Percentiles rank a stretch among this genome's conserved stretches.
Evolutionary conservation across 305 asterid species (phyloP).

Genomic region (Solanum hybrid): DNA sequence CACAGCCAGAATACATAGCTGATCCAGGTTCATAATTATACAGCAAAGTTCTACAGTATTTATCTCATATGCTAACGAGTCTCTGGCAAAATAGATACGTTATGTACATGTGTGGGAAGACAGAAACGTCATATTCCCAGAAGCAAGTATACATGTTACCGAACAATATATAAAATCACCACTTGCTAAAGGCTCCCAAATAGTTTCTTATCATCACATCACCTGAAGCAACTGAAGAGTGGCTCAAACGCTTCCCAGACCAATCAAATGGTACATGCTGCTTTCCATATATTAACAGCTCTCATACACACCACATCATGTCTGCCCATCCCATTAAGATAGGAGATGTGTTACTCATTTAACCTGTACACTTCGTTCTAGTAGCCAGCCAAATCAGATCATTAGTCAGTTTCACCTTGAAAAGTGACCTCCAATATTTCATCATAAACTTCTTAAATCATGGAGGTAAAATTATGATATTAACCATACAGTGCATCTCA

Average conservation of each 20-base stretch:
- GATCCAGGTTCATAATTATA: not conserved
- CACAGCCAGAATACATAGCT: not conserved
- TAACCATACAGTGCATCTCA: not conserved
- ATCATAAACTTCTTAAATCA: not conserved
- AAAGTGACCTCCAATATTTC: not conserved
- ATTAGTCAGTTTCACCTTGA: not conserved
- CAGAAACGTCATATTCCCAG: not conserved
- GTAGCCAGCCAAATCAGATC: not conserved
- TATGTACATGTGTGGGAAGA: not conserved
- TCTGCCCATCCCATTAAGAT: not conserved
- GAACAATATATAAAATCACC: not conserved
- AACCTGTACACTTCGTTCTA: not conserved
- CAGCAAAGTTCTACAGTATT: not conserved
- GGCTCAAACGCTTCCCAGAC: not conserved
- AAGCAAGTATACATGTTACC: not conserved
- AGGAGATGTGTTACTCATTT: not conserved
- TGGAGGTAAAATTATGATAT: not conserved
- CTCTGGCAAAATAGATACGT: not conserved
- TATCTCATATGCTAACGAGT: not conserved
- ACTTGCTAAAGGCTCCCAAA: not conserved
- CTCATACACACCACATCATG: not conserved
- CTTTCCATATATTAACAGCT: not conserved
- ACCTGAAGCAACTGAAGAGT: not conserved
- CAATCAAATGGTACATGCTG: not conserved
- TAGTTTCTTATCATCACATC: not conserved